A percentile compares a stretch with the other conserved stretches of the same genome.
Conservation (phyloP, 768 basidiomycete genomes). For the Rossbeevera mucosa region DNA sequence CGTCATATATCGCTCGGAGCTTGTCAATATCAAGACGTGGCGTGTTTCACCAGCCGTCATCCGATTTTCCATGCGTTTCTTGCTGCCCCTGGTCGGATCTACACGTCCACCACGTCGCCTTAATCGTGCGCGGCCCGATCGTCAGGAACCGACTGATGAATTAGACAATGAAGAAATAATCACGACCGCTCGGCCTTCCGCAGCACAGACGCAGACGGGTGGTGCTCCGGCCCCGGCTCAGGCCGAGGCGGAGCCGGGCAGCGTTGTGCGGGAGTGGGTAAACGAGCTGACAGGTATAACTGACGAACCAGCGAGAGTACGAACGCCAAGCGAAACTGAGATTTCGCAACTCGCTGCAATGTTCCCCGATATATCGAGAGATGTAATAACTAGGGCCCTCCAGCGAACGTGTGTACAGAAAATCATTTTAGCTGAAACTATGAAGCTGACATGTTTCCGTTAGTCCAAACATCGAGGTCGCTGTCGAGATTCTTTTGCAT, state of each 20-base stretch:
- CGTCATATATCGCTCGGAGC: conserved; percentile 77
- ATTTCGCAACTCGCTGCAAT: conserved; percentile 69
- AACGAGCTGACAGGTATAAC: conserved; percentile 69
- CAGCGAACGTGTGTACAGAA: conserved; percentile 62
- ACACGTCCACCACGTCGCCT: conserved; percentile 59
- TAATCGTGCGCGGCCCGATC: conserved; percentile 71
- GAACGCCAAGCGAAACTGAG: conserved; percentile 72
- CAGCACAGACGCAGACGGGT: conserved; percentile 22
- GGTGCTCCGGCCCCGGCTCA: conserved; percentile 13
- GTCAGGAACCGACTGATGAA: conserved; percentile 14
- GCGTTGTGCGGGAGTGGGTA: conserved; percentile 74
- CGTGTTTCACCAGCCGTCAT: conserved; percentile 62
- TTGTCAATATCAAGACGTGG: conserved; percentile 75
- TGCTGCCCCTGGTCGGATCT: conserved; percentile 66
- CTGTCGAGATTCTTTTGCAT: conserved; percentile 73
- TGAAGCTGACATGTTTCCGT: conserved; percentile 3
- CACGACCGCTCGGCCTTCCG: conserved; percentile 51
- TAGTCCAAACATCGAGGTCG: conserved; percentile 75
- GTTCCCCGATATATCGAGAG: conserved; percentile 78
- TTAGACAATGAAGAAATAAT: conserved; percentile 53
- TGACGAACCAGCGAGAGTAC: conserved; percentile 53
- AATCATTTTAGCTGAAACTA: background rate
- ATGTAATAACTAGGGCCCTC: conserved; percentile 68
- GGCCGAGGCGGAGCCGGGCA: conserved; percentile 27
- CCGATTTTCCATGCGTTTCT: conserved; percentile 48